These are phyloP conservation scores for Coprinopsis strossmayeri DNA, from an alignment of 768 basidiomycete species.

Conservation along the genomic window DNA sequence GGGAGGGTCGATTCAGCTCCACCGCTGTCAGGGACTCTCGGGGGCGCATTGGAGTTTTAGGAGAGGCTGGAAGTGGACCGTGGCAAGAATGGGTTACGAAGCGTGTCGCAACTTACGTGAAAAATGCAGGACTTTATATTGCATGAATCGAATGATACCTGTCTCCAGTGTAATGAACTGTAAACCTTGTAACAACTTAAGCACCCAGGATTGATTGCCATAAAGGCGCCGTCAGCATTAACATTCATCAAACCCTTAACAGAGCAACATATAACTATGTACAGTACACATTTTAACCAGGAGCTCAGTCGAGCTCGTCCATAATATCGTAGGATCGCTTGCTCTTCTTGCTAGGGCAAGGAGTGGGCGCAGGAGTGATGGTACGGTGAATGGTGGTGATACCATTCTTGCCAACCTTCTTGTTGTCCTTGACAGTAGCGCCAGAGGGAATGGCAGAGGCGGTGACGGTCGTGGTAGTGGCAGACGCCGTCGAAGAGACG, in stretches of 20 bases:
- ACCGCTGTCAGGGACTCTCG: constrained; percentile 54
- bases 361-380: constrained; percentile 17
- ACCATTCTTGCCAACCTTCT: constrained; percentile 15
- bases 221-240: no score
- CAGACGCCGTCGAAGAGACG: not conserved
- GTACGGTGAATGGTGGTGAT: constrained; percentile 18
- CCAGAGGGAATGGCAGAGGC: not conserved
- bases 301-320: constrained; percentile 14
- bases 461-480: not conserved
- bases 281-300: constrained; percentile 7
- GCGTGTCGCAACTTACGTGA: constrained; percentile 46
- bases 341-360: constrained; percentile 16
- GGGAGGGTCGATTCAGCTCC: constrained; percentile 59
- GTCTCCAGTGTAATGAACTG: not conserved
- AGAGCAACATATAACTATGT: not conserved
- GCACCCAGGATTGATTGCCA: no score
- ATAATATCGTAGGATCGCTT: constrained; percentile 10
- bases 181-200: no score
- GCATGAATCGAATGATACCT: not conserved
- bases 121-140: constrained; percentile 39
- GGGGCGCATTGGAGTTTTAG: constrained; percentile 16
- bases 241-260: not conserved
- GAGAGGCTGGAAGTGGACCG: constrained; percentile 15
- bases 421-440: constrained; percentile 1
- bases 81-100: constrained; percentile 46